Evolutionary conservation across 2,329 filamentous ascomycete species (phyloP).

Genomic region (Alternaria postmessia): DNA sequence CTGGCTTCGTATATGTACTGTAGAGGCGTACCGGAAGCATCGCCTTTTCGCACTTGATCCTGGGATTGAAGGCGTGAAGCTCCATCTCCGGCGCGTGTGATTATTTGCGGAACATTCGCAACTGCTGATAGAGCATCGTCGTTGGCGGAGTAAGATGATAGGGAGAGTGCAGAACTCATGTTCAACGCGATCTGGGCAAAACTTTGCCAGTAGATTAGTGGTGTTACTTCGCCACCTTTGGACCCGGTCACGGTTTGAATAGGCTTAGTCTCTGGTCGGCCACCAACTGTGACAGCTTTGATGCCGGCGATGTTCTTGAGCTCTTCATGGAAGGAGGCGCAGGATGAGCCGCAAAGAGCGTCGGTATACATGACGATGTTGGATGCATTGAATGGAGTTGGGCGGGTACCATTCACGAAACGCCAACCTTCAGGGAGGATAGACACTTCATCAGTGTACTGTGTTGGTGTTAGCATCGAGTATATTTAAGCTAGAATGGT

Average conservation of each 20-base stretch:
- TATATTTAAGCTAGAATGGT: not conserved
- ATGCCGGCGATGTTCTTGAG: constrained; percentile 62
- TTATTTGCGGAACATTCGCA: constrained; percentile 25
- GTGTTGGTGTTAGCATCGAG: constrained; percentile 20
- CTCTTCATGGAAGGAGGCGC: constrained; percentile 64
- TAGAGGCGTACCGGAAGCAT: constrained; percentile 53
- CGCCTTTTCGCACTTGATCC: constrained; percentile 39
- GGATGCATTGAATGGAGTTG: constrained; percentile 47
- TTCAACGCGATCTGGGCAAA: constrained; percentile 29
- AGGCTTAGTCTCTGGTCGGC: constrained; percentile 60
- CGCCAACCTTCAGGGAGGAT: constrained; percentile 23
- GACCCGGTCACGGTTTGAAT: constrained; percentile 70
- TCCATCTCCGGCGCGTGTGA: constrained; percentile 25
- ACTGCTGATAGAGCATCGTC: constrained; percentile 20
- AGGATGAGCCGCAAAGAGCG: constrained; percentile 66
- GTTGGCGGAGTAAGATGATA: constrained; percentile 12
- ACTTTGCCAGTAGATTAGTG: constrained; percentile 25
- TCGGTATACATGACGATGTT: constrained; percentile 59
- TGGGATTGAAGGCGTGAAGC: constrained; percentile 30
- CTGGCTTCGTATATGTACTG: constrained; percentile 69
- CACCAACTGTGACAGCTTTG: constrained; percentile 64
- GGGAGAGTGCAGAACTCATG: constrained; percentile 16
- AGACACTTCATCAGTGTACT: constrained; percentile 29
- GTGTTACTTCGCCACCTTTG: constrained; percentile 58
- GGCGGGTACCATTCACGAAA: constrained; percentile 29